Evolutionary conservation across 1,284 basidiomycete species (phyloP).

Genomic region (Abortiporus biennis): DNA sequence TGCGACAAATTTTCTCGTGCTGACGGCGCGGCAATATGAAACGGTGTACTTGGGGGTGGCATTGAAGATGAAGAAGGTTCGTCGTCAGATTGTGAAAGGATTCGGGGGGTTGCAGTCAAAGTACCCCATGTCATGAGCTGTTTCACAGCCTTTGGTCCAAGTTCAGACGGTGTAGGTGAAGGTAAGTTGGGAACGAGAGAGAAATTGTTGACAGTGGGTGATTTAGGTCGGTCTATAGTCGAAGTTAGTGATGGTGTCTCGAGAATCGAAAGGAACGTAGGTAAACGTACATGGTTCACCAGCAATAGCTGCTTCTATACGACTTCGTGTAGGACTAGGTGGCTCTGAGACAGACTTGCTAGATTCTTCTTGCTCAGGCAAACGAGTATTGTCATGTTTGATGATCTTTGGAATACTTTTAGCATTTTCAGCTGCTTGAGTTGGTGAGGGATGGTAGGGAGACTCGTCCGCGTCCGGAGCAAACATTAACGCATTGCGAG

Average conservation of each 20-base stretch:
- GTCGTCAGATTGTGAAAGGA: slow-evolving; percentile 66
- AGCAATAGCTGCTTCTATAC: slow-evolving; percentile 83
- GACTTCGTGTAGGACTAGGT: slow-evolving; percentile 82
- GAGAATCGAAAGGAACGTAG: neutral
- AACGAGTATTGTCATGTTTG: slow-evolving; percentile 73
- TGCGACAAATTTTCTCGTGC: slow-evolving; percentile 75
- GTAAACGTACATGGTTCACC: slow-evolving; percentile 69
- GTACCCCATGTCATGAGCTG: slow-evolving; percentile 95
- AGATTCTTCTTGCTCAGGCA: slow-evolving; percentile 59
- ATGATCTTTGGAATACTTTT: slow-evolving; percentile 60
- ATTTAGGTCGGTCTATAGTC: slow-evolving; percentile 49
- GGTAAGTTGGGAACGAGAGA: slow-evolving; percentile 81
- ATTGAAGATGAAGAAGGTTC: slow-evolving; percentile 33
- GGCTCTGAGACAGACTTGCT: slow-evolving; percentile 49
- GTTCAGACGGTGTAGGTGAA: slow-evolving; percentile 75
- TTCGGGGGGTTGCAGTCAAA: slow-evolving; percentile 78
- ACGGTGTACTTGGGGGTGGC: slow-evolving; percentile 53
- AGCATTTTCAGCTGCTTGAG: slow-evolving; percentile 25
- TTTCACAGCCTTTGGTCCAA: slow-evolving; percentile 71
- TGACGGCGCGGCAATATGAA: slow-evolving; percentile 65
- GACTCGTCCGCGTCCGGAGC: slow-evolving; percentile 81
- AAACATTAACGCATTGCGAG: slow-evolving; percentile 91
- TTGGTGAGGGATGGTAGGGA: slow-evolving; percentile 57
- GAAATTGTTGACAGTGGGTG: slow-evolving; percentile 52
- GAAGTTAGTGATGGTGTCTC: slow-evolving; percentile 10